Conservation (phyloP, 2,329 filamentous ascomycete genomes). For the Scedosporium apiospermum region DNA sequence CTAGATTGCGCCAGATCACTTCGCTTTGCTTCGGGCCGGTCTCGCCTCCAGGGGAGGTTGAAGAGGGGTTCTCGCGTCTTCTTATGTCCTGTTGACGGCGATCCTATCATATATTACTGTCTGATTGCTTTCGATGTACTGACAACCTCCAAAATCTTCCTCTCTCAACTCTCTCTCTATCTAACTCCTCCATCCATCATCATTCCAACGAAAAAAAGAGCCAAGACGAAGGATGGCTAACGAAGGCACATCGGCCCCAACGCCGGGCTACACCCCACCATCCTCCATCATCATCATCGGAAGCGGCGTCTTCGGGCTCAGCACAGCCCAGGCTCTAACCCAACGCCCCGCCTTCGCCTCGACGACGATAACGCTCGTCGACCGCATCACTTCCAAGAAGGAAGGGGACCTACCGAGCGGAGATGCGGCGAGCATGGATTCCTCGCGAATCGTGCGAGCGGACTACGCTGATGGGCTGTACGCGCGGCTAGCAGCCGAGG, state of each 20-base stretch:
- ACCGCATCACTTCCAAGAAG: constrained; percentile 31
- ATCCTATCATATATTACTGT: not conserved
- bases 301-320: constrained; percentile 54
- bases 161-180: no score
- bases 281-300: constrained; percentile 58
- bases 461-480: constrained; percentile 82
- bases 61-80: not conserved
- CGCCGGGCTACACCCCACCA: constrained; percentile 16
- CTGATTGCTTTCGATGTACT: no score
- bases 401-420: constrained; percentile 45
- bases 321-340: constrained; percentile 58
- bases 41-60: not conserved
- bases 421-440: constrained; percentile 53
- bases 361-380: constrained; percentile 49
- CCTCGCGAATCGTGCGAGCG: constrained; percentile 53
- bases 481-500: constrained; percentile 59
- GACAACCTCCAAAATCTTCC: no score
- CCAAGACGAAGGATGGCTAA: not conserved
- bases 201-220: not conserved
- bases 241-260: not conserved
- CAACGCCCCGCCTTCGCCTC: constrained; percentile 45
- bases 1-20: not conserved
- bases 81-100: not conserved
- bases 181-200: no score
- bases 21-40: not conserved